Evolutionary conservation across 345 rosid genomes (phyloP).

Genomic region (Aquilaria sinensis): DNA sequence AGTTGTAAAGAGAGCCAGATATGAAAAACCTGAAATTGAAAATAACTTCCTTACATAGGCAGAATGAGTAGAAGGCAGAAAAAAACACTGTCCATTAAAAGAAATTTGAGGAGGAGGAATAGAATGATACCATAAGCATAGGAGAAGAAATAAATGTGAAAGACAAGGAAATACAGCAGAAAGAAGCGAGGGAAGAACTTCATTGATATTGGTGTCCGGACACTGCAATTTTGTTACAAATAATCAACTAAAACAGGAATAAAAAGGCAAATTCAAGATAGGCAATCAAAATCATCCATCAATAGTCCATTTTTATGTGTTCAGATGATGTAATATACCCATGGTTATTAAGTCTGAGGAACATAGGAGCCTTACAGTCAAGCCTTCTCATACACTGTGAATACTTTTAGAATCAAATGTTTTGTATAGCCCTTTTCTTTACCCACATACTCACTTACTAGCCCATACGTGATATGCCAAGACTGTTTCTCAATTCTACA

Average conservation of each 20-base stretch:
- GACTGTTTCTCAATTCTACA: no score
- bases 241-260: slow-evolving; percentile 11
- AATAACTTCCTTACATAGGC: not conserved
- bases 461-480: no score
- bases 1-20: slow-evolving; percentile 79
- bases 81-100: slow-evolving; percentile 1
- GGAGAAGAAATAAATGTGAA: slow-evolving; percentile 97
- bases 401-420: no score
- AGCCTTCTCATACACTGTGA: no score
- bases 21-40: slow-evolving; percentile 70
- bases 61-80: not conserved
- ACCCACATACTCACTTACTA: no score
- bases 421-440: no score
- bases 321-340: no score
- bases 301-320: no score
- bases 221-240: slow-evolving; percentile 48
- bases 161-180: slow-evolving; percentile 91
- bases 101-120: not conserved
- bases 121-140: slow-evolving; percentile 69
- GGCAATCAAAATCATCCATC: no score
- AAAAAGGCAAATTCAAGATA: not conserved
- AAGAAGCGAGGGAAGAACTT: slow-evolving; percentile 99
- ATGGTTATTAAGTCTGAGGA: no score
- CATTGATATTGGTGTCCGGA: slow-evolving; percentile 95
- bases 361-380: no score